Conservation (phyloP, 2,329 filamentous ascomycete genomes). For the Alternaria angustiovoidea region DNA sequence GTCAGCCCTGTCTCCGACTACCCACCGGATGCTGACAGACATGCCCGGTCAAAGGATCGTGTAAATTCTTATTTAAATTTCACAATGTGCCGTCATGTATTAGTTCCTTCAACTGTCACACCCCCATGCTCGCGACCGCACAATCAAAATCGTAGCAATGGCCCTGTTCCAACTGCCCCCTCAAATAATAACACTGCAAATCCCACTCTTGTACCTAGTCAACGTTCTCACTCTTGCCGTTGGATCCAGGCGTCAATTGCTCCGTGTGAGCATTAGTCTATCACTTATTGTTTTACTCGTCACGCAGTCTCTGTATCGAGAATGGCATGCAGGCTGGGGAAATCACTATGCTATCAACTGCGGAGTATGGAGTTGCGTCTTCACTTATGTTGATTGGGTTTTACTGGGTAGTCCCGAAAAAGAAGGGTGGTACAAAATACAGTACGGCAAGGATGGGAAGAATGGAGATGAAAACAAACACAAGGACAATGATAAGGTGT, state of each 20-base stretch:
- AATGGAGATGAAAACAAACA: background rate
- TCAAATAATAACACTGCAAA: conserved; percentile 15
- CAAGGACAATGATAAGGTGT: background rate
- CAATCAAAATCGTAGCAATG: background rate
- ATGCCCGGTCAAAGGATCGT: background rate
- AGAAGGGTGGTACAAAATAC: conserved; percentile 36
- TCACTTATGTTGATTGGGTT: conserved; percentile 33
- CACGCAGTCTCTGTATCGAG: conserved; percentile 27
- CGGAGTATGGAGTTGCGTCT: conserved; percentile 8
- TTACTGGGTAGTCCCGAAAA: conserved; percentile 32
- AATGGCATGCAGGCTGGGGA: conserved; percentile 22
- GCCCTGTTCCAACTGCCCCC: conserved; percentile 18
- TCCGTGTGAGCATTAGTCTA: conserved; percentile 20
- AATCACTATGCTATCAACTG: conserved; percentile 24
- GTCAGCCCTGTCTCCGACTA: background rate
- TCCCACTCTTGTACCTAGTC: conserved; percentile 22
- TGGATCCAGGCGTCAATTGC: conserved; percentile 12
- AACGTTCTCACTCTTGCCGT: conserved; percentile 28
- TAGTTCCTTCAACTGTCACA: background rate
- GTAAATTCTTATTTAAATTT: background rate
- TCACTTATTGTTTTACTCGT: conserved; percentile 26
- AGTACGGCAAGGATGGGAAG: conserved; percentile 13
- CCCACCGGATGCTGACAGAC: background rate
- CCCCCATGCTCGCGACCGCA: background rate
- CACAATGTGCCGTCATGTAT: background rate